phyloP scores from a whole-genome alignment of 805 yeast species.

The Sporopachydermia quercuum region DNA sequence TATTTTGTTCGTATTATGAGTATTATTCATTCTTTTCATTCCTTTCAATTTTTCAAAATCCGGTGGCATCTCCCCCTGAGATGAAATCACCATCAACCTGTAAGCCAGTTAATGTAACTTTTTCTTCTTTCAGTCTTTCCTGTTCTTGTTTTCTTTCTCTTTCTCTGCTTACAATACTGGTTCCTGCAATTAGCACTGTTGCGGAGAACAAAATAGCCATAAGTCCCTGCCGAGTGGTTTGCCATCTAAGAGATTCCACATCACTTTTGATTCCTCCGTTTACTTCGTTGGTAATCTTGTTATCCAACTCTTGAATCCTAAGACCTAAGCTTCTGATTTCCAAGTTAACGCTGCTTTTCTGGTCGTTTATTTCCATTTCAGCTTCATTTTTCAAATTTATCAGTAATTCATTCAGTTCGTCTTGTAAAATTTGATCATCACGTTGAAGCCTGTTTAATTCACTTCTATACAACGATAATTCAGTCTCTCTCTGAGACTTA shows the following conservation, averaged over 20 bases:
- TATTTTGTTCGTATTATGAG: too few relatives aligned
- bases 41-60: background rate
- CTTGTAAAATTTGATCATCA: slow-evolving; percentile 56
- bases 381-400: slow-evolving; percentile 57
- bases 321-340: slow-evolving; percentile 54
- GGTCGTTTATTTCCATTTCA: slow-evolving; percentile 74
- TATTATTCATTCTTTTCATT: too few relatives aligned
- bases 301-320: slow-evolving; percentile 67
- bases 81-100: slow-evolving; percentile 4
- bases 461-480: slow-evolving; percentile 50
- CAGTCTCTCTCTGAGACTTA: slow-evolving; percentile 52
- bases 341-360: slow-evolving; percentile 69
- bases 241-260: slow-evolving; percentile 86
- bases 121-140: slow-evolving; percentile 3
- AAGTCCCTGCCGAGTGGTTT: slow-evolving; percentile 77
- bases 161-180: background rate
- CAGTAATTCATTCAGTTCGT: slow-evolving; percentile 53
- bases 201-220: slow-evolving; percentile 58
- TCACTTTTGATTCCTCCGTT: slow-evolving; percentile 73
- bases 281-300: slow-evolving; percentile 70
- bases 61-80: slow-evolving; percentile 3
- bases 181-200: slow-evolving; percentile 41
- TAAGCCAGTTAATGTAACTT: slow-evolving; percentile 2
- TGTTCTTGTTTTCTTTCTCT: background rate
- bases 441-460: slow-evolving; percentile 58